Evolutionary conservation across 2,329 filamentous ascomycete genomes (phyloP).

Genomic region (Chrysoporthe puriensis): DNA sequence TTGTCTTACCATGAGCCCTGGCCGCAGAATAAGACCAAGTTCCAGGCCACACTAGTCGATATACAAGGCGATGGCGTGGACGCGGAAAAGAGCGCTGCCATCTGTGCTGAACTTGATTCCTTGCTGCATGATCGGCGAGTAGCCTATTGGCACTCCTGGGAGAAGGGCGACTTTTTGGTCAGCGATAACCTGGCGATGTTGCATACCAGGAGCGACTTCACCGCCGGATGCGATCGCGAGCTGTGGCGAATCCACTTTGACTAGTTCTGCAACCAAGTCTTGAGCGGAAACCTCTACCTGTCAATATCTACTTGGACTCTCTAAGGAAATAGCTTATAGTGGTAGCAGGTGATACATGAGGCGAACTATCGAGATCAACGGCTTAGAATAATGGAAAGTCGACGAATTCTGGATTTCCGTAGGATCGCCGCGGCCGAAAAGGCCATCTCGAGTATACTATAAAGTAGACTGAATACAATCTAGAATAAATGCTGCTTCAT

Average conservation of each 20-base stretch:
- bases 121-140: conserved; percentile 55
- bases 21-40: conserved; percentile 54
- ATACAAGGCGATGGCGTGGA: conserved; percentile 40
- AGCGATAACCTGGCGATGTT: conserved; percentile 55
- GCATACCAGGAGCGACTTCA: conserved; percentile 54
- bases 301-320: no score
- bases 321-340: no score
- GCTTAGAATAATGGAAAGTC: no score
- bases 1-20: conserved; percentile 55
- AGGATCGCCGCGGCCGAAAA: no score
- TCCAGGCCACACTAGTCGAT: conserved; percentile 44
- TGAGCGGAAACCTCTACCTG: no score
- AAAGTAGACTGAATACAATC: no score
- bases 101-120: conserved; percentile 44
- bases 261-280: conserved; percentile 29
- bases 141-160: conserved; percentile 55
- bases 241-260: conserved; percentile 57
- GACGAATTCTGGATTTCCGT: no score
- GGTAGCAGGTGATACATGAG: no score
- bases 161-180: conserved; percentile 57
- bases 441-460: no score
- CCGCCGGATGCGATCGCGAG: conserved; percentile 47
- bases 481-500: no score
- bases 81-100: conserved; percentile 35
- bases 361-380: no score